phyloP scores from a whole-genome alignment of 768 basidiomycete species.

The Tulasnella calospora region DNA sequence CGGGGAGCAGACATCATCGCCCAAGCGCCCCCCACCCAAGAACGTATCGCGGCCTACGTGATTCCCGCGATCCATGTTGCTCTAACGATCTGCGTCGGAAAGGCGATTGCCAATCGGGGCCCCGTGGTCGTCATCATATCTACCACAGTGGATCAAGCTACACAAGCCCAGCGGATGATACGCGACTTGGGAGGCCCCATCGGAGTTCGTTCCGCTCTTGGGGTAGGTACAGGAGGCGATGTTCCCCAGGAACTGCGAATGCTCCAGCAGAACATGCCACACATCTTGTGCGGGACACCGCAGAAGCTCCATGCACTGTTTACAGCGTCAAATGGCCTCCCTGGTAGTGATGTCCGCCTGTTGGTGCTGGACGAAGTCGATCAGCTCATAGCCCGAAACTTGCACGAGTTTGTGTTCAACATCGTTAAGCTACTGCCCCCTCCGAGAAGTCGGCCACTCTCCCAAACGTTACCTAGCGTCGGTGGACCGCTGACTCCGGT shows the following conservation, averaged over 20 bases:
- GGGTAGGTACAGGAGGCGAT: constrained; percentile 71
- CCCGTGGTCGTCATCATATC: constrained; percentile 91
- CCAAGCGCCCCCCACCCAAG: constrained; percentile 97
- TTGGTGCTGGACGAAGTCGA: constrained; percentile 97
- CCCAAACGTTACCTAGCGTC: constrained; percentile 31
- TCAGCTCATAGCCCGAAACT: constrained; percentile 92
- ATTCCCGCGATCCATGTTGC: constrained; percentile 86
- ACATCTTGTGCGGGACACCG: constrained; percentile 94
- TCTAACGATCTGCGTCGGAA: constrained; percentile 55
- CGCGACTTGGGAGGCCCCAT: constrained; percentile 90
- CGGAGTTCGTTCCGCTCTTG: constrained; percentile 84
- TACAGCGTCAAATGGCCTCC: constrained; percentile 48
- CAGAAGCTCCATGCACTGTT: constrained; percentile 94
- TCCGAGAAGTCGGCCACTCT: constrained; percentile 62
- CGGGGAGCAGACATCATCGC: constrained; percentile 95
- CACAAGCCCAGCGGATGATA: constrained; percentile 92
- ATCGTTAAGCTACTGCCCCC: constrained; percentile 91
- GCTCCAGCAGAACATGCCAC: constrained; percentile 87
- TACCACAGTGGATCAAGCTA: constrained; percentile 97
- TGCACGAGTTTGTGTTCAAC: constrained; percentile 91
- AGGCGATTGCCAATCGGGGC: constrained; percentile 57
- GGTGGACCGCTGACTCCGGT: constrained; percentile 35
- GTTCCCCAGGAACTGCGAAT: constrained; percentile 70
- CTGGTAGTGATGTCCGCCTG: constrained; percentile 82
- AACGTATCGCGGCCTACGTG: constrained; percentile 95